Evolutionary conservation across 1,284 basidiomycete species (phyloP).

Genomic region (Ceratobasidium sp.): DNA sequence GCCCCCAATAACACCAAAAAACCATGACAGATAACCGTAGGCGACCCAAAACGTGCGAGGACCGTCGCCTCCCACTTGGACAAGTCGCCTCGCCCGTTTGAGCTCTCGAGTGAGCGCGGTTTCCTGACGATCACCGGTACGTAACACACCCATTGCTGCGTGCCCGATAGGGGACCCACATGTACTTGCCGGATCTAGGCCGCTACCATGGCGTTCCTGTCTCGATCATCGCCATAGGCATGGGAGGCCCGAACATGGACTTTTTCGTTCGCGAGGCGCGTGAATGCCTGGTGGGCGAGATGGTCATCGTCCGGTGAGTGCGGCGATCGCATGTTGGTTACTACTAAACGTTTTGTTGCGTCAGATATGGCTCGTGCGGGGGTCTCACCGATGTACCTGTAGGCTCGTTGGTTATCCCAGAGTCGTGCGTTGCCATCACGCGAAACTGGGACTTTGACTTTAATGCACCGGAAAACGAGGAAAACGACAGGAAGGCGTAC

Average conservation of each 20-base stretch:
- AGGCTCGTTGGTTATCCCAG: constrained; percentile 79
- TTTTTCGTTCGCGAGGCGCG: constrained; percentile 87
- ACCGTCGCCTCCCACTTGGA: constrained; percentile 73
- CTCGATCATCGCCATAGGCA: constrained; percentile 83
- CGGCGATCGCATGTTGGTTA: constrained; percentile 16
- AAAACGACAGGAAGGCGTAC: constrained; percentile 63
- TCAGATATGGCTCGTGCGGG: constrained; percentile 82
- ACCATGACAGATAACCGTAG: constrained; percentile 75
- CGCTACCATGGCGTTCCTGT: constrained; percentile 76
- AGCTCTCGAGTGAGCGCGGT: constrained; percentile 77
- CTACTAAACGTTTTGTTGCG: constrained; percentile 8
- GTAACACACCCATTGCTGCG: background rate
- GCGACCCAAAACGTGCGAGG: constrained; percentile 75
- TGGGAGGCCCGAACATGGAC: constrained; percentile 84
- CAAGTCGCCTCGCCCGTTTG: constrained; percentile 62
- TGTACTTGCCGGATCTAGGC: constrained; percentile 8
- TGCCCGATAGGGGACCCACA: background rate
- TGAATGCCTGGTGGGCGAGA: constrained; percentile 81
- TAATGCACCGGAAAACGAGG: constrained; percentile 45
- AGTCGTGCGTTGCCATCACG: constrained; percentile 72
- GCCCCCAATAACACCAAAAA: constrained; percentile 6
- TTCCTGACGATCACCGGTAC: constrained; percentile 83
- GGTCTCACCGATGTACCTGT: constrained; percentile 77
- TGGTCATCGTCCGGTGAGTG: constrained; percentile 77
- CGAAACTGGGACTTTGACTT: constrained; percentile 86